Evolutionary conservation across 2,329 filamentous ascomycete species (phyloP), one percentile per base, ranked within the genome.

Genomic region (Fonsecaea pugnacius): DNA sequence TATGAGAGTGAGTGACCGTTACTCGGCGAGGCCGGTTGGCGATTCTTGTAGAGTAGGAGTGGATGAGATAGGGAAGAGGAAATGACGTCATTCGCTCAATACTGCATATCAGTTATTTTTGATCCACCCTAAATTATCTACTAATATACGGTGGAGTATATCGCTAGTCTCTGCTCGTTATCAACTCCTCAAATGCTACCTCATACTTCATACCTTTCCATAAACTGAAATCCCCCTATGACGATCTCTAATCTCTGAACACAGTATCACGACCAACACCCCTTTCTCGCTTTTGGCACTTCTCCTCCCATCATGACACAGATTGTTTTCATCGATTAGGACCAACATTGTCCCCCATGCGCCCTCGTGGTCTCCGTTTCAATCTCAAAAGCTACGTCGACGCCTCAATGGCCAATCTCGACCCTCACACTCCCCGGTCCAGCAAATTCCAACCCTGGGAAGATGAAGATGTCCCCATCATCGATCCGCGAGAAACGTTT

Each of bases 401-500:
- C 30, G 56, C 58, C 48, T 52, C 58, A 55, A 65, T 64, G 66
- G 61, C 64, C 4, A 38, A 36, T 58, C 46, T 53, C 30, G 43
- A 61, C 35, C 68, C 68, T 36, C 67, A 67, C 35, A 71, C 69
- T 16, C 69, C 69, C 6, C 60, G 60, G 21, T 71, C 69, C n/a
- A 58, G 50, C 18, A 66, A 62, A 58, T 62, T 64, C 18, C 43
- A 66, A 8, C 58, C 35, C 2, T 66, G 61, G 63, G 64, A 61
- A 58, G 58, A 68, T 18, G 70, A 75, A 54, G 66, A 76, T 64
- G 71, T 78, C 36, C 78, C 78, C 2, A 71, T 74, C 36, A 78
- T 81, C 55, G 76, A 77, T 30, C 74, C 75, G n/a, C 68, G 76
- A 46, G 78, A 80, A 58, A 63, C 73, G 7, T 72, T 81, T 12